phyloP scores from a whole-genome alignment of 441 rosid species.

The Adansonia madagascariensis region DNA sequence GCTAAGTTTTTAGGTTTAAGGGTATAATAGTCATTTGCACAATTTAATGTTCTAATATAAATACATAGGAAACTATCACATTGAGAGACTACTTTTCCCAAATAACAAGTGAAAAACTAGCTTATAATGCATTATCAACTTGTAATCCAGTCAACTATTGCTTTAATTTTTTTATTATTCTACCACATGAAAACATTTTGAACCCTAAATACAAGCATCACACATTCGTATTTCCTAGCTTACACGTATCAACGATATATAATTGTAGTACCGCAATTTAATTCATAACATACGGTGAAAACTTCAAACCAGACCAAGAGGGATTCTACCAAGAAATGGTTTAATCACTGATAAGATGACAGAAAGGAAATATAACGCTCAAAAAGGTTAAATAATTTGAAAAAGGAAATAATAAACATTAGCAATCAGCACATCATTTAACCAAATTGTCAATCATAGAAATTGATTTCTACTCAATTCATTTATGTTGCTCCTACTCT shows the following conservation, averaged over 20 bases:
- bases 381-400: not conserved
- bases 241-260: not conserved
- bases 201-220: constrained; percentile 5
- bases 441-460: not conserved
- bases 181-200: not conserved
- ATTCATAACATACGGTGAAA: not conserved
- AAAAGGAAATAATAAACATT: not conserved
- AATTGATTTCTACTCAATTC: no score
- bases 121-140: not conserved
- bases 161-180: not conserved
- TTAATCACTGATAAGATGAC: not conserved
- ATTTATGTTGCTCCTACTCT: no score
- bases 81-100: not conserved
- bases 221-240: not conserved
- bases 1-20: not conserved
- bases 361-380: not conserved
- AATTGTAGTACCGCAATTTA: not conserved
- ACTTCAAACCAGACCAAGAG: constrained; percentile 1
- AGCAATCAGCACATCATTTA: not conserved
- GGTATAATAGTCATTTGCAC: not conserved
- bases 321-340: constrained; percentile 1
- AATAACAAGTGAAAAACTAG: constrained; percentile 13
- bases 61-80: not conserved
- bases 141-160: not conserved
- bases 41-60: not conserved